A percentile compares a stretch with the other conserved stretches of the same genome.
These are phyloP conservation scores for Petunia axillaris DNA, from an alignment of 257 asterid genomes.

Conservation along the genomic window DNA sequence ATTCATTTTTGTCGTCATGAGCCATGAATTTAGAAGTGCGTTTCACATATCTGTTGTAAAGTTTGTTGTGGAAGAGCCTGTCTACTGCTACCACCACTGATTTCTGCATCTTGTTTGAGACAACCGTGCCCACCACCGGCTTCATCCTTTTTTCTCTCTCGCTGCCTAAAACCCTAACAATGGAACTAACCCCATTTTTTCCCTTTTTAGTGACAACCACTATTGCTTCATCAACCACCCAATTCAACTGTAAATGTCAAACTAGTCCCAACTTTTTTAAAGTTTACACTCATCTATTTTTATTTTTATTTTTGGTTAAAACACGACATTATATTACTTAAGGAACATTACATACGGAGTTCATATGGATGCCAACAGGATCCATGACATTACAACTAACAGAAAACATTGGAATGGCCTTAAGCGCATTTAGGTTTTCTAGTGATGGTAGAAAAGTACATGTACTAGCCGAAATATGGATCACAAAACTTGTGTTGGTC, in stretches of 20 bases:
- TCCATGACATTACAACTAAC: too few relatives aligned
- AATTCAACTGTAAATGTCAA: neutral
- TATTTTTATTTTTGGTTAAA: too few relatives aligned
- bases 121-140: constrained; percentile 84
- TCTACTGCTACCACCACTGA: constrained; percentile 96
- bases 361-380: too few relatives aligned
- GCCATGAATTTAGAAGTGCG: constrained; percentile 97
- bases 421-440: too few relatives aligned
- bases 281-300: neutral
- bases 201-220: neutral
- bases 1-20: constrained; percentile 66
- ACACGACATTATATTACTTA: too few relatives aligned
- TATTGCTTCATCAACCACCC: neutral
- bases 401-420: too few relatives aligned
- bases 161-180: neutral
- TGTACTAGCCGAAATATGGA: too few relatives aligned
- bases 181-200: neutral
- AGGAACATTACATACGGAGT: too few relatives aligned
- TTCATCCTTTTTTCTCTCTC: constrained; percentile 46
- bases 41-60: constrained; percentile 77
- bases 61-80: constrained; percentile 73
- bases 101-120: constrained; percentile 91
- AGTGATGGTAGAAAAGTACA: too few relatives aligned
- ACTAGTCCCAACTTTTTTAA: neutral
- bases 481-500: too few relatives aligned